phyloP scores from a whole-genome alignment of 1,284 basidiomycete genomes.

The Sporisorium reilianum region DNA sequence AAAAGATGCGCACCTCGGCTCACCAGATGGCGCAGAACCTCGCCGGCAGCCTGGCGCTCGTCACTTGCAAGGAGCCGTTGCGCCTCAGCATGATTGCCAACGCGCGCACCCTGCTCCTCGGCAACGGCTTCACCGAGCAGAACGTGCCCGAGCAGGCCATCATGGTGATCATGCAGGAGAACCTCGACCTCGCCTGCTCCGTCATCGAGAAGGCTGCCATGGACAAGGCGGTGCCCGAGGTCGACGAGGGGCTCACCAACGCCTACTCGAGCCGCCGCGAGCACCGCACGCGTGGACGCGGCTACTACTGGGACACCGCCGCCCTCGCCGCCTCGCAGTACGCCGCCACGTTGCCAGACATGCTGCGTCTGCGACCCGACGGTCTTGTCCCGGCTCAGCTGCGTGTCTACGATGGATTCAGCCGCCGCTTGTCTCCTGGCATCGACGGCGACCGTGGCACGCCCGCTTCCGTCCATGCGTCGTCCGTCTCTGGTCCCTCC shows the following conservation, averaged over 20 bases:
- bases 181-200: constrained; percentile 91
- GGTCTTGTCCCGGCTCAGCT: constrained; percentile 86
- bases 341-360: constrained; percentile 84
- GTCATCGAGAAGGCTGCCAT: constrained; percentile 98
- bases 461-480: constrained; percentile 51
- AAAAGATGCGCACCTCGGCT: constrained; percentile 88
- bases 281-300: constrained; percentile 80
- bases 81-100: constrained; percentile 92
- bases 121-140: constrained; percentile 73
- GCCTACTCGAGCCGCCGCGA: constrained; percentile 83
- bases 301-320: constrained; percentile 64
- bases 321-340: constrained; percentile 75
- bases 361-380: constrained; percentile 83
- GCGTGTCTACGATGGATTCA: constrained; percentile 94
- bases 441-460: constrained; percentile 43
- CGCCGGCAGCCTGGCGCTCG: constrained; percentile 93
- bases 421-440: constrained; percentile 52
- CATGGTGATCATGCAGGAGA: constrained; percentile 87
- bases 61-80: constrained; percentile 98
- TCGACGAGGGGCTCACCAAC: constrained; percentile 86
- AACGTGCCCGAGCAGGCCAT: constrained; percentile 75
- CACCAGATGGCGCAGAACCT: constrained; percentile 97
- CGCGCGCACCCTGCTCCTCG: constrained; percentile 77
- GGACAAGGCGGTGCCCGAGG: constrained; percentile 94
- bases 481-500: constrained; percentile 39